Evolutionary conservation across 2,329 filamentous ascomycete genomes (phyloP), one percentile per base, ranked within the genome.

Genomic region (Pseudogymnoascus pannorum): DNA sequence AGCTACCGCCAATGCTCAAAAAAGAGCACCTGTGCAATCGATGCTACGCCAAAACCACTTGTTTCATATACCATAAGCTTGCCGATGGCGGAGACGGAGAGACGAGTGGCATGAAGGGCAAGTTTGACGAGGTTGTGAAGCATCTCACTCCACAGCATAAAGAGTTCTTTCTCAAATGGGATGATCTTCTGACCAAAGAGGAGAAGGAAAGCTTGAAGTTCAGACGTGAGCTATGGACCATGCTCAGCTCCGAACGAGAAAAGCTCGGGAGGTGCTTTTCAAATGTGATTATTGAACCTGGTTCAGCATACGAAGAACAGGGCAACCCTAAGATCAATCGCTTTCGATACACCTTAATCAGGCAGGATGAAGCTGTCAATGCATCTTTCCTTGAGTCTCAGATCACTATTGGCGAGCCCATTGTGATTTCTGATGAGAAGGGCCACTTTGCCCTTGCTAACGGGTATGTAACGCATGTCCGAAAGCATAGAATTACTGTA

Each of bases 401-500:
- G 69, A 83, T 99, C 29, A 85, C 81, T 1, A 81, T 90, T 24
- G 93, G 93, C 42, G 94, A 99, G 70, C 93, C 94, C 0, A 87
- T 97, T 58, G 94, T 99, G n/a, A 83, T 99, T 3, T 97, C 94
- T 0, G 94, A 97, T 68, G 94, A 99, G 73, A 81, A 90, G 64
- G 94, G 94, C 0, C 94, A 99, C 72, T 99, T 96, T 77, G 93
- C 93, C 0, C 81, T 99, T 38, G 92, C 93, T 0, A 91, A 96
- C 66, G 94, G 94, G 2, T 99, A 90, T 68, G 89, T 97, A 7
- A 89, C 88, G 0, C 84, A 89, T 36, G 86, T 95, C 29, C 84
- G 83, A 62, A 89, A 87, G 70, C 82, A 85, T 42, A 82, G 86
- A 64, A 91, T 99, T 66, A 91, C 86, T 12, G 91, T 97, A 14